A percentile compares a stretch with the other conserved stretches of the same genome.
phyloP scores from a whole-genome alignment of 2,329 filamentous ascomycete species.

The Aquanectria penicillioides region DNA sequence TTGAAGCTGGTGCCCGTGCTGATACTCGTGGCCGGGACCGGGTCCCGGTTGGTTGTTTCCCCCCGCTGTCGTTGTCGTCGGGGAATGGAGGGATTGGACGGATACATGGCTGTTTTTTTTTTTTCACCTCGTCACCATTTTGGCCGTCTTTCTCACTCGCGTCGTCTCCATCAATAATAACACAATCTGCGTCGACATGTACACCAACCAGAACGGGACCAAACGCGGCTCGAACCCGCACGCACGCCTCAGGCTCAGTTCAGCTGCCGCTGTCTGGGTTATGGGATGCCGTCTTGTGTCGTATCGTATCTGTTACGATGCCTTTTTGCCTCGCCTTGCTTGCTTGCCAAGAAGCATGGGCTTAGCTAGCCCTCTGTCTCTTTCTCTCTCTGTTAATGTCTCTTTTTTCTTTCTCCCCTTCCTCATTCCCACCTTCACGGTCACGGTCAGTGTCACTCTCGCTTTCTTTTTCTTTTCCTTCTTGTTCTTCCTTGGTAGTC shows the following conservation, averaged over 20 bases:
- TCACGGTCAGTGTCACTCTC: not conserved
- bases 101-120: not conserved
- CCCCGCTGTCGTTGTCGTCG: conserved; percentile 30
- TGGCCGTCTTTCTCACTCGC: too few species aligned
- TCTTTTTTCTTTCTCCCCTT: not conserved
- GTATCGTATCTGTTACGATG: too few species aligned
- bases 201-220: conserved; percentile 10
- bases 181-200: not conserved
- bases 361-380: not conserved
- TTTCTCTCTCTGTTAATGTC: not conserved
- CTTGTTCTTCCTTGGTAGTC: too few species aligned
- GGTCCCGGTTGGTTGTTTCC: conserved; percentile 41
- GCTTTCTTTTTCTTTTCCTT: not conserved
- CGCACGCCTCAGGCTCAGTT: too few species aligned
- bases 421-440: not conserved
- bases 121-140: not conserved
- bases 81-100: not conserved
- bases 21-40: conserved; percentile 36
- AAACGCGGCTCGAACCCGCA: conserved; percentile 31
- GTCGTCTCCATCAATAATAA: conserved; percentile 5
- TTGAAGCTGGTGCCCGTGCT: not conserved
- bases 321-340: too few species aligned
- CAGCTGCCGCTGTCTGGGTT: too few species aligned
- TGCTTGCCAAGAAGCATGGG: conserved; percentile 24
- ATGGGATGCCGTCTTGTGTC: too few species aligned